Evolutionary conservation across 257 asterid species (phyloP), one percentile per base, ranked within the genome.

Genomic region (Lycium barbarum): DNA sequence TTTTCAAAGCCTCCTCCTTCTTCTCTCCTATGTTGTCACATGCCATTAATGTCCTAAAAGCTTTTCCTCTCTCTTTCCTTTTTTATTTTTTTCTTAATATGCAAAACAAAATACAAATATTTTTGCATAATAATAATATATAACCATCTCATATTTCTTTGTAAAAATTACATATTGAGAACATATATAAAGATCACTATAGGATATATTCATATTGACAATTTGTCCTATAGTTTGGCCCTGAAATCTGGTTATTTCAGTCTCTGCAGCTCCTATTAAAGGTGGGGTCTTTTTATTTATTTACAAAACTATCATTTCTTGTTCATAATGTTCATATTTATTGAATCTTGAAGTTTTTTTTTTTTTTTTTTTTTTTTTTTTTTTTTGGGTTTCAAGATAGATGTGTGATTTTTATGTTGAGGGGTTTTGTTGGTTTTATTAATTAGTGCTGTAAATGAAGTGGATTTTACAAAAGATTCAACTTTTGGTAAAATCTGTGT

Each of bases 111-210:
- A 43, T 43, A 51, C 22, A 51, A 51, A 12, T 76, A 53, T 26
- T 15, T 51, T 53, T 78, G 22, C 82, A 76, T 76, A 53, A 33
- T 14, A 76, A 3, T 53, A 76, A 3, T 53, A 74, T 13, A 51
- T 54, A 53, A 65, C 45, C 33, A 78, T 53, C 65, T 78, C 65
- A 53, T 78, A 26, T 78, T 22, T 78, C 49, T 53, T 26, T 78
- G 49, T 53, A 4, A 33, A 26, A 78, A 3, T 26, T 53, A 26
- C 22, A 53, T 26, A 1, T 14, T 78, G 49, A 76, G 0, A 40
- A 40, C 9, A 76, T 22, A 12, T 38, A 7, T 70, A 17, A 36
- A 38, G 7, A 70, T 38, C 8, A 70, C 33, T 26, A 7, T 51
- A 22, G 6, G 6, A 5, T 4, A 76, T 76, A 76, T 76, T 51